phyloP scores from a whole-genome alignment of 495 filamentous ascomycete species.

The Neurospora africana region DNA sequence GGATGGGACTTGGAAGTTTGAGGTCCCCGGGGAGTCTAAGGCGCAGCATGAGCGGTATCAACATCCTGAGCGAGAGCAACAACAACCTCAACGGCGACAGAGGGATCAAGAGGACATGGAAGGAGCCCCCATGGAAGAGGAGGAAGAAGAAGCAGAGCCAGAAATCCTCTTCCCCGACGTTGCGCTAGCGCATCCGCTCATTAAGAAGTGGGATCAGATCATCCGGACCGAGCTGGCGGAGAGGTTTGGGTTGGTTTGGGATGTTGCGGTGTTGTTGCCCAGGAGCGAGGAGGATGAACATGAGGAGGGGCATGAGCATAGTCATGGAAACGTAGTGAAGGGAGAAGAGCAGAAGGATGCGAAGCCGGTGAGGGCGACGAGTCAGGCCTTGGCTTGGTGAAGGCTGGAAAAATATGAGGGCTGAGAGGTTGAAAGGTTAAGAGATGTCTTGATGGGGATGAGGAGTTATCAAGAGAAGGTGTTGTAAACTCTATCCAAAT shows the following conservation, averaged over 20 bases:
- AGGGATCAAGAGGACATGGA: background rate
- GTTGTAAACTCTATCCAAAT: background rate
- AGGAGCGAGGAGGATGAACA: background rate
- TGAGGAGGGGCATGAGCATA: background rate
- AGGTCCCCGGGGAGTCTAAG: conserved; percentile 26
- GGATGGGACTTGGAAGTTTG: conserved; percentile 55
- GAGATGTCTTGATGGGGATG: background rate
- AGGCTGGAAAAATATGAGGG: background rate
- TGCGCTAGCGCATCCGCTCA: conserved; percentile 48
- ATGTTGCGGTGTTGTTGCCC: conserved; percentile 5
- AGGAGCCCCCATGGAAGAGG: conserved; percentile 19
- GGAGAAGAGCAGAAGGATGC: conserved; percentile 6
- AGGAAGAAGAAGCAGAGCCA: conserved; percentile 12
- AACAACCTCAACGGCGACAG: background rate
- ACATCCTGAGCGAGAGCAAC: background rate
- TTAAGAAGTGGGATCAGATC: conserved; percentile 43
- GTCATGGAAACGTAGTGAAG: conserved; percentile 1
- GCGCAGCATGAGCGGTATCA: conserved; percentile 3
- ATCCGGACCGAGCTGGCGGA: conserved; percentile 29
- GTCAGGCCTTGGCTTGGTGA: conserved; percentile 16
- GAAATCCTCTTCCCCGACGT: conserved; percentile 41
- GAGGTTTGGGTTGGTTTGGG: conserved; percentile 32
- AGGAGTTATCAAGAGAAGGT: background rate
- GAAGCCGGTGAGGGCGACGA: background rate
- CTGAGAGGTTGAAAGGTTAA: background rate